Evolutionary conservation across 495 filamentous ascomycete genomes (phyloP).

Genomic region (Aspergillus indologenus): DNA sequence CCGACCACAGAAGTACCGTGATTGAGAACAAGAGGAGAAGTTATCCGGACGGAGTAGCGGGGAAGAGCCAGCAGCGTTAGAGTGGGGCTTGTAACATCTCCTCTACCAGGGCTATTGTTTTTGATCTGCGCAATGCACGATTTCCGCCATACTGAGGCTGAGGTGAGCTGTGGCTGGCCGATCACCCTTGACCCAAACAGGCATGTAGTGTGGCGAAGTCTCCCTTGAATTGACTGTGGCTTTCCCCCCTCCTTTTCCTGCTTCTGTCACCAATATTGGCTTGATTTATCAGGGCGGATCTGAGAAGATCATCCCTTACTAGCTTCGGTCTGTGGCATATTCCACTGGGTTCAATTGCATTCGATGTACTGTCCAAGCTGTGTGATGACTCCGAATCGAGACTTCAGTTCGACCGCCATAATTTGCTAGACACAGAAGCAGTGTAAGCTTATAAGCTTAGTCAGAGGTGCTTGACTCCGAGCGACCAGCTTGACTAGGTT

Average conservation of each 20-base stretch:
- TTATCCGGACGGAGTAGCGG: not conserved
- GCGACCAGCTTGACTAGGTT: not conserved
- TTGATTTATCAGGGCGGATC: not conserved
- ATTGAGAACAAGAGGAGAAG: not conserved
- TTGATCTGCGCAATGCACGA: not conserved
- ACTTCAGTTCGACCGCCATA: not conserved
- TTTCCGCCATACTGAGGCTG: conserved; percentile 4
- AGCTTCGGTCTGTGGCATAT: not conserved
- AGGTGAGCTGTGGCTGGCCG: conserved; percentile 4
- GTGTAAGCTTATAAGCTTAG: not conserved
- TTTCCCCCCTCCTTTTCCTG: not conserved
- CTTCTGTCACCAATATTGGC: not conserved
- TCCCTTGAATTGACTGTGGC: not conserved
- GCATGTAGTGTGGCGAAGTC: conserved; percentile 6
- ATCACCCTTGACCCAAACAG: conserved; percentile 2
- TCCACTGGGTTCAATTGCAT: not conserved
- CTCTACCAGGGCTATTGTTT: not conserved
- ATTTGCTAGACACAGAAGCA: not conserved
- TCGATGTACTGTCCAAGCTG: not conserved
- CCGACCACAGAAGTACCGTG: not conserved
- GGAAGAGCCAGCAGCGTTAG: not conserved
- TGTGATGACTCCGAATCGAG: not conserved
- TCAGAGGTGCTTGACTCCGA: too few relatives aligned
- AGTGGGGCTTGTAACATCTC: not conserved
- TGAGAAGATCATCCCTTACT: conserved; percentile 4